Percentiles rank a stretch among this genome's conserved stretches.
Evolutionary conservation across 2,329 filamentous ascomycete genomes (phyloP).

Genomic region (Apiospora pterosperma): DNA sequence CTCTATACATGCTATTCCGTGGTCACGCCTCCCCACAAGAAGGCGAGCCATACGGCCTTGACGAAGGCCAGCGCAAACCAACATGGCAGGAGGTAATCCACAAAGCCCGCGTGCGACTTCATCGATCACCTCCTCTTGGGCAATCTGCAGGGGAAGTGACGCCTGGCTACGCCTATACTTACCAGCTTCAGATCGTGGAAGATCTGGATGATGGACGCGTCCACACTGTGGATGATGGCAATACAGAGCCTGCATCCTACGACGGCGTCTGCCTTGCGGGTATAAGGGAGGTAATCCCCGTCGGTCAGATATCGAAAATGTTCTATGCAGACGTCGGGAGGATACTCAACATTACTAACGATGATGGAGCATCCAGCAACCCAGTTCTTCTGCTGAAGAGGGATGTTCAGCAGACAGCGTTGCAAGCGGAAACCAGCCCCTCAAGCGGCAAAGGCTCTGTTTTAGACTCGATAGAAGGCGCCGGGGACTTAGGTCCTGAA

Average conservation of each 20-base stretch:
- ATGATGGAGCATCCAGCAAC: conserved; percentile 62
- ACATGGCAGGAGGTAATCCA: conserved; percentile 97
- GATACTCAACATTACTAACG: conserved; percentile 71
- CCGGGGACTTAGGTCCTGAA: conserved; percentile 8
- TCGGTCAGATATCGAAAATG: conserved; percentile 72
- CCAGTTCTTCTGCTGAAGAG: conserved; percentile 73
- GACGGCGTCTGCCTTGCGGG: conserved; percentile 41
- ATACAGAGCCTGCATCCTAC: conserved; percentile 26
- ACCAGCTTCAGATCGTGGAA: conserved; percentile 79
- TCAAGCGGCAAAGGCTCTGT: background rate
- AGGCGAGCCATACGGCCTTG: conserved; percentile 42
- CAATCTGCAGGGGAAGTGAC: conserved; percentile 6
- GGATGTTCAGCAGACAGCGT: conserved; percentile 49
- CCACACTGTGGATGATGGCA: conserved; percentile 39
- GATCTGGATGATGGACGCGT: conserved; percentile 63
- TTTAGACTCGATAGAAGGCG: conserved; percentile 10
- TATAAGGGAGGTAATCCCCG: conserved; percentile 51
- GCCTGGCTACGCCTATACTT: conserved; percentile 47
- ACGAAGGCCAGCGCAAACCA: conserved; percentile 57
- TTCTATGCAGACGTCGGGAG: conserved; percentile 91
- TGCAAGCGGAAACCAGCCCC: conserved; percentile 14
- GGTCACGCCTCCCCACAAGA: conserved; percentile 62
- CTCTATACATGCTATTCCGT: conserved; percentile 91
- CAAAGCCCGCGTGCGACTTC: conserved; percentile 80
- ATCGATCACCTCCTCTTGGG: conserved; percentile 54